phyloP scores from a whole-genome alignment of 768 basidiomycete genomes.

The Termitomyces sp. region DNA sequence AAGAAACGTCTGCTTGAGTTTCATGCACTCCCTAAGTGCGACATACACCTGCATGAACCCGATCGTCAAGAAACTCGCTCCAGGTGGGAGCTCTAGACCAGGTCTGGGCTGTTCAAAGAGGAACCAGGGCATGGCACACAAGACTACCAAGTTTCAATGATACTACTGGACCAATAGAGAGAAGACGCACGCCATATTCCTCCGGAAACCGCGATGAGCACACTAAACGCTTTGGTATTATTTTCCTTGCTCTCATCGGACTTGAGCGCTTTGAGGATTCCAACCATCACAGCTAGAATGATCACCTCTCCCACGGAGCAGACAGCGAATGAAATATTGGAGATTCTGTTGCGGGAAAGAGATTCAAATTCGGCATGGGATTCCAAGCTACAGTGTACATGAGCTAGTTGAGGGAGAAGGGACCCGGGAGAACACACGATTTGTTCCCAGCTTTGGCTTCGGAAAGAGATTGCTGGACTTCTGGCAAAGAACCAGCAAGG shows the following conservation, averaged over 20 bases:
- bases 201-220: conserved; percentile 73
- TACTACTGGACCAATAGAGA: not conserved
- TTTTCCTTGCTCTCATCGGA: conserved; percentile 58
- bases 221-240: conserved; percentile 71
- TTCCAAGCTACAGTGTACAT: conserved; percentile 24
- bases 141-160: conserved; percentile 28
- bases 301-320: conserved; percentile 66
- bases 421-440: conserved; percentile 26
- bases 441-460: conserved; percentile 37
- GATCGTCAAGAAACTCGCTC: conserved; percentile 50
- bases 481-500: conserved; percentile 61
- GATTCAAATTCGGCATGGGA: conserved; percentile 55
- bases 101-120: conserved; percentile 61
- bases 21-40: conserved; percentile 58
- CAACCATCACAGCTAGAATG: conserved; percentile 67
- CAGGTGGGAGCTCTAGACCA: conserved; percentile 52
- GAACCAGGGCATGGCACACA: conserved; percentile 73
- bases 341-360: conserved; percentile 63
- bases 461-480: conserved; percentile 49
- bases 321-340: conserved; percentile 69
- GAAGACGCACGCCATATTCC: conserved; percentile 60
- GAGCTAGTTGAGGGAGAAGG: not conserved
- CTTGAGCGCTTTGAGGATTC: conserved; percentile 62
- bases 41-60: conserved; percentile 64
- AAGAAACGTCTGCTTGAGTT: conserved; percentile 66